Percentiles rank a stretch among this genome's conserved stretches.
phyloP scores from a whole-genome alignment of 768 basidiomycete species.

The Lactarius akahatsu region DNA sequence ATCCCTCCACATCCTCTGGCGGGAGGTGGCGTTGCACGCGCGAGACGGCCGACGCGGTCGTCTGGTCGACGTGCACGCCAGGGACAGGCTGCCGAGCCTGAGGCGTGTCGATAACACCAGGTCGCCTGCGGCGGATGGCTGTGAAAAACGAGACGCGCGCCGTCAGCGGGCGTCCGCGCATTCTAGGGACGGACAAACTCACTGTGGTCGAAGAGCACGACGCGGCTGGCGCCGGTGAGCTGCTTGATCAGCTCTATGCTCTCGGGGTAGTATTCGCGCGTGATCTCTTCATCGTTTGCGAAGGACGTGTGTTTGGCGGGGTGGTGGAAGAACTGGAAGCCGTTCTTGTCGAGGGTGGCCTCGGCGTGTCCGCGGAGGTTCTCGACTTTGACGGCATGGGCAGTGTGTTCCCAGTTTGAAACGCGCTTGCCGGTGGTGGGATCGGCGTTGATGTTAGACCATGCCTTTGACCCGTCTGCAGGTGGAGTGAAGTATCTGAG shows the following conservation, averaged over 20 bases:
- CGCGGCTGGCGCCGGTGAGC: slow-evolving; percentile 56
- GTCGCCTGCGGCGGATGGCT: slow-evolving; percentile 47
- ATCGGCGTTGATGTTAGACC: slow-evolving; percentile 31
- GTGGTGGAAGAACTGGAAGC: slow-evolving; percentile 47
- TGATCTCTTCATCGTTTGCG: slow-evolving; percentile 50
- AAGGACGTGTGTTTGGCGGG: slow-evolving; percentile 48
- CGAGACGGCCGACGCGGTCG: slow-evolving; percentile 39
- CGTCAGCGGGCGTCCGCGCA: background rate
- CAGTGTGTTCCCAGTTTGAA: slow-evolving; percentile 40
- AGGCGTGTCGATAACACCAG: slow-evolving; percentile 40
- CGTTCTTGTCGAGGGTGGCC: slow-evolving; percentile 48
- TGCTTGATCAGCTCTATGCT: slow-evolving; percentile 56
- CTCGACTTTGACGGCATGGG: slow-evolving; percentile 43
- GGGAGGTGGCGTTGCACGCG: slow-evolving; percentile 48
- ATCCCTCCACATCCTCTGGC: slow-evolving; percentile 37
- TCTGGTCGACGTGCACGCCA: slow-evolving; percentile 49
- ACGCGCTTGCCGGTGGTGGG: slow-evolving; percentile 35
- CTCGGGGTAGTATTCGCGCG: slow-evolving; percentile 60
- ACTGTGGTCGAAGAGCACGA: slow-evolving; percentile 68
- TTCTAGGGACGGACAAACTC: slow-evolving; percentile 29
- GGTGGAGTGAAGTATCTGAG: slow-evolving; percentile 33
- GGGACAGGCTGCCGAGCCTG: slow-evolving; percentile 46
- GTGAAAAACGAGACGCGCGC: background rate
- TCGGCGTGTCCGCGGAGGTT: slow-evolving; percentile 52
- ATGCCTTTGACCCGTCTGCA: slow-evolving; percentile 35